Evolutionary conservation across 345 rosid species (phyloP), one percentile per base, ranked within the genome.

Genomic region (Acer yangbiense): DNA sequence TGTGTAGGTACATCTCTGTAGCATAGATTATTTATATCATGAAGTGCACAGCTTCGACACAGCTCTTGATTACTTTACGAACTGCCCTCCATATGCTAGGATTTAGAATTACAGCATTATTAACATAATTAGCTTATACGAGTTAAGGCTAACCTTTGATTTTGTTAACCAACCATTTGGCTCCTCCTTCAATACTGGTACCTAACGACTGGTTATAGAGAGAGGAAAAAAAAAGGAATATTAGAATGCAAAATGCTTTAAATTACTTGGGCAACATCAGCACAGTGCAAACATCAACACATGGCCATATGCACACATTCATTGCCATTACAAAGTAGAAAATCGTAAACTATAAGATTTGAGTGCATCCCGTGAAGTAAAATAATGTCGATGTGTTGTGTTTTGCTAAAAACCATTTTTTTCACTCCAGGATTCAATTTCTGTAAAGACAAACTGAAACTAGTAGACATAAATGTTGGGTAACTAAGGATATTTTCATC

Each of bases 141-240:
- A 43, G 65, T n/a, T 64, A 71, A n/a, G 73, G 65, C 82, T 17
- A 72, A 92, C 99, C 99, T 96, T 94, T 96, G 67, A 96, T 41
- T 83, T 92, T 96, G 88, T 91, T 94, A 73, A 96, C 99, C 84
- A 94, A 67, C 97, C 97, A 94, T 79, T 89, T 96, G 57, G 98
- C 83, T 80, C 98, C 97, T 80, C 95, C 97, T 89, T 88, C 93
- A 77, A 92, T 90, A 83, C 97, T 92, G 83, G 77, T 88, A 10
- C 92, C 89, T 80, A 94, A 16, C 25, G 98, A 94, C 98, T 94
- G 84, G 71, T 74, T 16, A 64, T 7, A 35, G 44, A 17, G 58
- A 54, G 46, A 43, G 46, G 46, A 8, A 71, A 21, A 57, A 77
- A 72, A 2, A 65, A 41, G 73, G 66, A 2, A 65, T 13, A 50